A percentile compares a stretch with the other conserved stretches of the same genome.
These are phyloP conservation scores for Chenopodium album DNA, from an alignment of 148 eudicot species.

Conservation along the genomic window DNA sequence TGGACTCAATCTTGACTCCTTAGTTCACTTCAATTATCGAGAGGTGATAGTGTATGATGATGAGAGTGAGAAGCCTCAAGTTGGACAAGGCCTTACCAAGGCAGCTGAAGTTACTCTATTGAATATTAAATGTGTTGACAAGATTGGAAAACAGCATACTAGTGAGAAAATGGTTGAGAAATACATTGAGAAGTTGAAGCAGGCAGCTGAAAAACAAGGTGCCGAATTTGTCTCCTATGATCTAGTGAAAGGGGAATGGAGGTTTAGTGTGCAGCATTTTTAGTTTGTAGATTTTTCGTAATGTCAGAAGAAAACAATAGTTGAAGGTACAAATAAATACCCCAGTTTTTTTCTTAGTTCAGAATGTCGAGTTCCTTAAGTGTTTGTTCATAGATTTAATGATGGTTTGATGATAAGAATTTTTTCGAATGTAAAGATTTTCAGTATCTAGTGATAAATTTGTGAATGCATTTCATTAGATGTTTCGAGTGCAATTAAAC, in stretches of 20 bases:
- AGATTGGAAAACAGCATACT: conserved; percentile 43
- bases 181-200: conserved; percentile 50
- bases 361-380: neutral
- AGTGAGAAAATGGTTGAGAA: conserved; percentile 48
- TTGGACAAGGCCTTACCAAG: conserved; percentile 73
- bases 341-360: neutral
- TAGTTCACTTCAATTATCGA: conserved; percentile 43
- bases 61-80: conserved; percentile 49
- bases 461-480: neutral
- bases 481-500: neutral
- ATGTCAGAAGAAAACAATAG: neutral
- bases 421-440: no score
- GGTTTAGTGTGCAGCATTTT: conserved; percentile 63
- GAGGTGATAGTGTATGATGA: conserved; percentile 59
- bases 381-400: neutral
- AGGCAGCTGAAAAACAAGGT: conserved; percentile 46
- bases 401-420: no score
- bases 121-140: conserved; percentile 51
- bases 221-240: conserved; percentile 64
- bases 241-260: conserved; percentile 58
- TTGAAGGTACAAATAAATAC: neutral
- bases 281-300: conserved; percentile 5
- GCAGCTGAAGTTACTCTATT: conserved; percentile 66
- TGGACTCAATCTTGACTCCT: conserved; percentile 52
- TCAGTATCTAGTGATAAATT: neutral